Evolutionary conservation across 129 eudicot species (phyloP).

Genomic region (Centella asiatica): DNA sequence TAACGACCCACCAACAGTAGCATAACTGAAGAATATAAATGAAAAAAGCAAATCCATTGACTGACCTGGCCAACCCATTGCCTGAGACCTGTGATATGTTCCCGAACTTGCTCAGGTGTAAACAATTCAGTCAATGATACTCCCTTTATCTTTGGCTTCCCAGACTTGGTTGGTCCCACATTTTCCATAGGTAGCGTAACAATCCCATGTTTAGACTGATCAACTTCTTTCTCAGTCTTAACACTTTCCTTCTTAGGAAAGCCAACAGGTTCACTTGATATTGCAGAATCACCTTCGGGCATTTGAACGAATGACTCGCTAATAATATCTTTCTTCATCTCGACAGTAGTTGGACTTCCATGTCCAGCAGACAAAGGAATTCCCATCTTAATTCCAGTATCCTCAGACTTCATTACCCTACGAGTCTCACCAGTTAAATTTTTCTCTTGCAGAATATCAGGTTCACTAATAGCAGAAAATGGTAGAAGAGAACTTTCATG

Average conservation of each 20-base stretch:
- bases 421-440: slow-evolving; percentile 21
- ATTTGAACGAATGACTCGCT: slow-evolving; percentile 23
- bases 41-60: too few species aligned
- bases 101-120: slow-evolving; percentile 82
- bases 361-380: slow-evolving; percentile 25
- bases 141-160: slow-evolving; percentile 70
- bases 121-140: slow-evolving; percentile 83
- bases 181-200: slow-evolving; percentile 27
- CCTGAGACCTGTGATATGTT: slow-evolving; percentile 76
- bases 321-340: slow-evolving; percentile 27
- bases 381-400: slow-evolving; percentile 37
- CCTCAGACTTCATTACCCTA: slow-evolving; percentile 33
- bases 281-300: slow-evolving; percentile 21
- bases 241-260: slow-evolving; percentile 26
- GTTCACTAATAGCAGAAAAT: slow-evolving; percentile 23
- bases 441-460: slow-evolving; percentile 28
- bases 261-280: slow-evolving; percentile 24
- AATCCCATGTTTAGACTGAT: slow-evolving; percentile 35
- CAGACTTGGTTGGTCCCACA: slow-evolving; percentile 49
- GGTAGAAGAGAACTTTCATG: slow-evolving; percentile 22
- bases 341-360: slow-evolving; percentile 24
- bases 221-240: slow-evolving; percentile 44
- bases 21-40: too few species aligned
- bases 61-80: slow-evolving; percentile 98
- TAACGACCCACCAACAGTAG: too few species aligned